Conservation (phyloP, 2,329 filamentous ascomycete species). For the Claviceps monticola region DNA sequence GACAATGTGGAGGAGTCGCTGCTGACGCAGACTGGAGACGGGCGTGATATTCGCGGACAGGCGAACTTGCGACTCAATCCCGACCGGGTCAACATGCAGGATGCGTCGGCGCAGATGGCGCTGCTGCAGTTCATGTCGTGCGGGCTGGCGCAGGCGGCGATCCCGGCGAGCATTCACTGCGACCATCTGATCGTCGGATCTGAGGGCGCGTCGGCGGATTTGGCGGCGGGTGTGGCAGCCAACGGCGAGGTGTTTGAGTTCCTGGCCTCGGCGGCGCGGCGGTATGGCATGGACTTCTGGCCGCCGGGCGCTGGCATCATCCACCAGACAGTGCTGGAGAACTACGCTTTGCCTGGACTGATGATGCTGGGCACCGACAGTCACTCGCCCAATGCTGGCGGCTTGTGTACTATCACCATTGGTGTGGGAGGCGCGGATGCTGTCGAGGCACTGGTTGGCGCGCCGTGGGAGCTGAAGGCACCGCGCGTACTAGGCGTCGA, state of each 20-base stretch:
- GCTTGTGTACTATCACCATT: conserved; percentile 84
- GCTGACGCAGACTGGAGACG: conserved; percentile 69
- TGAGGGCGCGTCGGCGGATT: conserved; percentile 73
- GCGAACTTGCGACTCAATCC: conserved; percentile 95
- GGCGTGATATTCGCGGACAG: conserved; percentile 67
- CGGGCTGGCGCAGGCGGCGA: conserved; percentile 73
- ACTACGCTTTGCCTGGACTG: conserved; percentile 89
- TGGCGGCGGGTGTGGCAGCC: conserved; percentile 70
- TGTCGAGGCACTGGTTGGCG: conserved; percentile 89
- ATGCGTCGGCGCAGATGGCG: conserved; percentile 97
- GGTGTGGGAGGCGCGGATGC: conserved; percentile 95
- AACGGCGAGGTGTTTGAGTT: conserved; percentile 99
- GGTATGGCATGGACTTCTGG: conserved; percentile 93
- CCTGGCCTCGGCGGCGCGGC: conserved; percentile 78
- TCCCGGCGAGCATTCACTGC: conserved; percentile 95
- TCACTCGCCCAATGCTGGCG: conserved; percentile 95
- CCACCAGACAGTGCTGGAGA: conserved; percentile 94
- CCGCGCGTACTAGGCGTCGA: conserved; percentile 80
- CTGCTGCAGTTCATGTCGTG: conserved; percentile 98
- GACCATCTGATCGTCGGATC: conserved; percentile 98
- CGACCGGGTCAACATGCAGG: conserved; percentile 96
- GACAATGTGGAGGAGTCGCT: conserved; percentile 82
- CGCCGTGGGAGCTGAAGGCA: conserved; percentile 94
- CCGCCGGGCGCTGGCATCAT: conserved; percentile 89
- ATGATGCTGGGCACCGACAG: conserved; percentile 99